phyloP scores from a whole-genome alignment of 257 asterid genomes.

The Nicotiana undulata region DNA sequence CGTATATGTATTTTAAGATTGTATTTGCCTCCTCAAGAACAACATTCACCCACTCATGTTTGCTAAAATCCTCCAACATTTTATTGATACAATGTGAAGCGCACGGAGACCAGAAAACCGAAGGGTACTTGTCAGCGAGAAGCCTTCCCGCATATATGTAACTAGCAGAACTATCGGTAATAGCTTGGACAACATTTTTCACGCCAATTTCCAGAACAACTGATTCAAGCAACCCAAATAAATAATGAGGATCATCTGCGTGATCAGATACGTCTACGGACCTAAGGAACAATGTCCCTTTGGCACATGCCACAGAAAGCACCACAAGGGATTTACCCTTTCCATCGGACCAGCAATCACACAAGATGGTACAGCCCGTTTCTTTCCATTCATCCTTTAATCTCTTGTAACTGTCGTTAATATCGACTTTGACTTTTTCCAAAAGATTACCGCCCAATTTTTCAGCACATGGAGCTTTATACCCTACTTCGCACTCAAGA shows the following conservation, averaged over 20 bases:
- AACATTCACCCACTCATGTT: slow-evolving; percentile 29
- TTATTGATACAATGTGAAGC: slow-evolving; percentile 28
- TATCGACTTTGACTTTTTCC: slow-evolving; percentile 25
- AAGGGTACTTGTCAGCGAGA: slow-evolving; percentile 33
- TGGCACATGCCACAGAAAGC: slow-evolving; percentile 33
- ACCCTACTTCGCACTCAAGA: slow-evolving; percentile 32
- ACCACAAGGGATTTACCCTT: slow-evolving; percentile 21
- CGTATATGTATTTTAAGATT: slow-evolving; percentile 21
- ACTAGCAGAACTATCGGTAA: slow-evolving; percentile 22
- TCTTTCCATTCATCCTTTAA: slow-evolving; percentile 32
- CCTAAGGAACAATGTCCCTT: slow-evolving; percentile 32
- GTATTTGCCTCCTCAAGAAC: slow-evolving; percentile 37
- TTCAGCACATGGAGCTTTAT: slow-evolving; percentile 30
- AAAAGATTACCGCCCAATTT: slow-evolving; percentile 22
- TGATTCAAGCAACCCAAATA: slow-evolving; percentile 31
- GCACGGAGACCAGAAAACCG: slow-evolving; percentile 44
- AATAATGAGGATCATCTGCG: slow-evolving; percentile 28
- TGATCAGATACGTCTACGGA: slow-evolving; percentile 28
- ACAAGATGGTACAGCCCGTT: slow-evolving; percentile 37
- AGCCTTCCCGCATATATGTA: slow-evolving; percentile 33
- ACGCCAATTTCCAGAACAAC: slow-evolving; percentile 35
- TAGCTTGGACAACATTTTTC: slow-evolving; percentile 30
- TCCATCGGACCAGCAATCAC: slow-evolving; percentile 31
- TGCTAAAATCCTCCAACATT: slow-evolving; percentile 34
- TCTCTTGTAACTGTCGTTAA: slow-evolving; percentile 11